A percentile compares a stretch with the other conserved stretches of the same genome.
phyloP scores from a whole-genome alignment of 257 asterid species.

The Solanum chilense region DNA sequence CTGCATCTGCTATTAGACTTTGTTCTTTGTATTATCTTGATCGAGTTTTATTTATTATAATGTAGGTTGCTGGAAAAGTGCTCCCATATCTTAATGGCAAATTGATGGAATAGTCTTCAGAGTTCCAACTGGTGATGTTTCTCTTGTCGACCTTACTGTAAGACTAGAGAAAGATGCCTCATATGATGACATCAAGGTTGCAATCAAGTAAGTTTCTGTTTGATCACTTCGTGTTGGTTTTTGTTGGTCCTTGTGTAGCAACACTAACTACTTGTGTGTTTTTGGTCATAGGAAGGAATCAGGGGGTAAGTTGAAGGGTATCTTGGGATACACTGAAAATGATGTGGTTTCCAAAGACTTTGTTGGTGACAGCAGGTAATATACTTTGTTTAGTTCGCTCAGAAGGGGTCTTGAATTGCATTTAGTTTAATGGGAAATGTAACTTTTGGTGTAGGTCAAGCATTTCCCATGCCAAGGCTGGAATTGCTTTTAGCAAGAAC shows the following conservation, averaged over 20 bases:
- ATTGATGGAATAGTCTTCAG: slow-evolving; percentile 75
- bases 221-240: neutral
- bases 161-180: slow-evolving; percentile 57
- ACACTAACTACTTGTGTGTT: neutral
- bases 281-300: slow-evolving; percentile 49
- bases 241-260: neutral
- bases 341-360: slow-evolving; percentile 74
- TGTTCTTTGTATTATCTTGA: neutral
- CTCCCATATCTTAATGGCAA: slow-evolving; percentile 74
- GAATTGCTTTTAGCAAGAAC: slow-evolving; percentile 59
- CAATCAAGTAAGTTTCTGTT: slow-evolving; percentile 41
- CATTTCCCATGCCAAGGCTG: slow-evolving; percentile 77
- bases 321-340: slow-evolving; percentile 69
- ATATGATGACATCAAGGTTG: slow-evolving; percentile 61
- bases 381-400: neutral
- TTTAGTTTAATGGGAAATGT: neutral
- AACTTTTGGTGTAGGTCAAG: slow-evolving; percentile 43
- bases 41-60: slow-evolving; percentile 9
- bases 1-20: neutral
- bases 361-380: slow-evolving; percentile 58
- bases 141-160: slow-evolving; percentile 71
- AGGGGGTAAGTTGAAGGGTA: slow-evolving; percentile 65
- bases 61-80: slow-evolving; percentile 74
- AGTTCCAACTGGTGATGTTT: slow-evolving; percentile 74
- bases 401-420: neutral